Evolutionary conservation across 768 basidiomycete species (phyloP), one percentile per base, ranked within the genome.

Genomic region (Clavulina sp.): DNA sequence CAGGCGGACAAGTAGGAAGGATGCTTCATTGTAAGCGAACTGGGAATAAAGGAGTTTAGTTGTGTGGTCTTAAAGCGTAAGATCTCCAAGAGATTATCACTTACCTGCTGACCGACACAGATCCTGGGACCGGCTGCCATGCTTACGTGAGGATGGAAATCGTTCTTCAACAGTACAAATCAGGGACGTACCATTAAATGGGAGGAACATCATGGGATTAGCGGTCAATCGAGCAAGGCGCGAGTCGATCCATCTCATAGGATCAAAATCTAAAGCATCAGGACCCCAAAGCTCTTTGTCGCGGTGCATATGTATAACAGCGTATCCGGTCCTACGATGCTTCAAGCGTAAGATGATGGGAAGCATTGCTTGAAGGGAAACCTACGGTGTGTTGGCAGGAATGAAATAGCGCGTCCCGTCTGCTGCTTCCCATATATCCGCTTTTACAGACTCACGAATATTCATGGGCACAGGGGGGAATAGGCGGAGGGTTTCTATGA

Each of bases 251-350:
- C 85, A 89, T 38, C 85, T 70, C 30, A 83, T 78, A 4, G 83
- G 83, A 52, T 81, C 74, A 61, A 86, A 89, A 18, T 70, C 71
- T 58, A 84, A 73, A 0, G 84, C 83, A 55, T 86, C 81, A 0
- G 68, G 58, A 2, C 85, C 85, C 85, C 84, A 88, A 0, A 84
- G 65, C 18, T 67, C 70, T 41, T 16, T 7, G 1, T 18, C 31
- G 16, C 48, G 24, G 16, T 49, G 48, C 48, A 49, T 49, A 18
- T 16, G 18, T 16, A 49, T 16, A 28, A 33, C 18, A 49, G 26
- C 24, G 32, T 49, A 49, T 9, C 7, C 18, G 28, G 32, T 26
- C 28, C 48, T 18, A 7, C 1, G 77, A 77, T 21, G 63, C 61
- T 4, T 66, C 69, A 1, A 79, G 80, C 70, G 82, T 73, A 60